Evolutionary conservation across 73 alveolate genomes (phyloP), one percentile per base, ranked within the genome.

Genomic region (Paramecium pentaurelia): DNA sequence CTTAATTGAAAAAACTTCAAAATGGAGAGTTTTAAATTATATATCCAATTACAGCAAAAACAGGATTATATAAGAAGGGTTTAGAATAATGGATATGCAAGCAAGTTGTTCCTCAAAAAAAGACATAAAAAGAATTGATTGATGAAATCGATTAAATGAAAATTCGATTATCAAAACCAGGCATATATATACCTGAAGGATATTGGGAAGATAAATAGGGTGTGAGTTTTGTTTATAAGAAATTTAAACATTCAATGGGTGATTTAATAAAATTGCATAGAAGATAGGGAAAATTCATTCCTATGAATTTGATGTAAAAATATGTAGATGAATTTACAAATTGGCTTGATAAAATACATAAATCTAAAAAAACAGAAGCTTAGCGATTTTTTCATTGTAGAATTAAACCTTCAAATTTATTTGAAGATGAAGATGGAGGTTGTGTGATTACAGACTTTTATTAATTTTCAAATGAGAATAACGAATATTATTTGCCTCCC

Each of bases 401-500:
- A 80, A 45, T 80, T 2, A 80, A 80, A 27, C 91, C 91, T 45
- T 80, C 75, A 7, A 80, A 80, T 80, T 49, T 80, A 49, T 45
- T 80, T 42, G 91, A 80, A 30, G 91, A 44, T 16, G 71, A 42
- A 20, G 71, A 45, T 16, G 47, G 47, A 10, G 77, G 38, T 8
- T 80, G 44, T 80, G 44, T 80, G 18, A 44, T 80, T 45, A 80
- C 91, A 20, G 91, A 80, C 16, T 80, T 80, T 28, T 3, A 27
- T 10, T 34, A 60, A 40, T 80, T 80, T 42, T 80, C 91, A 45
- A 80, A 80, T 49, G 91, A 80, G 36, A 80, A 80, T 47, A 27
- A 20, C 20, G 91, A 80, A 80, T 14, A 44, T 32, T 80, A 80
- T 47, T 20, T 45, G 11, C 49, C 91, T 11, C 91, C 91, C 1